Base-by-base conservation (phyloP, 2,329 filamentous ascomycete genomes). In the Ilyonectria robusta region DNA sequence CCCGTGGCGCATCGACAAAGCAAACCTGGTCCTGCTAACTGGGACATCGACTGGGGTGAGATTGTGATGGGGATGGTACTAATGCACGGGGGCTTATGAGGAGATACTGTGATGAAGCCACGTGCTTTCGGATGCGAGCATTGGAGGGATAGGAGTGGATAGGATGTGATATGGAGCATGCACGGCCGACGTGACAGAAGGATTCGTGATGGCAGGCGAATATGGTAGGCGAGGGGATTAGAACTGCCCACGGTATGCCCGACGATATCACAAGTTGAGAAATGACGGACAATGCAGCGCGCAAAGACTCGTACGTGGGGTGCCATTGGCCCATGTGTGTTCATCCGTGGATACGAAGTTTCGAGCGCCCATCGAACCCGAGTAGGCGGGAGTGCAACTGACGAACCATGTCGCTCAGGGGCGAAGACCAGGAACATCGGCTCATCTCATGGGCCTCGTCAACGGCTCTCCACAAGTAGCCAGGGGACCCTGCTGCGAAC, bases 401-500 rank as follows among this genome's bases (percentile, higher is more conserved):
- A 31, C 35, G 33, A 35, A 61, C 59, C 59, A 33, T 23, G 19
- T 46, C 15, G 42, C 37, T 65, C 63, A 65, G 63, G 63, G 63
- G 62, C 37, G 48, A 57, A 17, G 51, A 53, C 56, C 46, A 47
- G 57, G 51, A 37, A 42, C 57, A 56, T 65, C 57, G 56, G 57
- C 63, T 65, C 57, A 65, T 51, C 57, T 60, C 55, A 46, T 57
- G 33, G 53, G 53, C 63, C 35, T 57, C 63, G 53, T 65, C 58
- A 65, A 65, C 63, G 63, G 51, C 51, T 58, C 63, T 29, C 63
- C 63, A 60, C 63, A 65, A 17, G 55, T 9, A 64, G 31, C 21
- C 54, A 42, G 33, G 40, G 33, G 51, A 53, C 40, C 19, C 23
- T 21, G 11, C 11, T 26, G 46, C 9, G 50, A 35, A 53, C 50